phyloP scores from a whole-genome alignment of 192 early-diverging fungal genomes.

The Gorgonomyces haynaldii region DNA sequence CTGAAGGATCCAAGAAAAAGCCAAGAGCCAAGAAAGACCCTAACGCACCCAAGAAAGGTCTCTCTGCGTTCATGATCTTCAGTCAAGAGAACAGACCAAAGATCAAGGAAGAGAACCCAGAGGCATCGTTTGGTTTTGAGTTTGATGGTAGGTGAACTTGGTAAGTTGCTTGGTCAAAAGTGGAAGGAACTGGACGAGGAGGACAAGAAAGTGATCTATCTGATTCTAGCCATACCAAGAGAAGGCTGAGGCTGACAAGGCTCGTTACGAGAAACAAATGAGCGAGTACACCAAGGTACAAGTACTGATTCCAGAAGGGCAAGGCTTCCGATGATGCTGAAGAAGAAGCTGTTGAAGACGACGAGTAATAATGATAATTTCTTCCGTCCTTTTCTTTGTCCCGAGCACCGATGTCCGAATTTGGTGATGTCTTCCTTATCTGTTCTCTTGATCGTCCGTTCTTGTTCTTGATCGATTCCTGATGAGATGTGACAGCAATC shows the following conservation, averaged over 20 bases:
- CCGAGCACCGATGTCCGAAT: too few species aligned
- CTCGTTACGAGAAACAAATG: conserved; percentile 21
- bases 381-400: too few species aligned
- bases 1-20: conserved; percentile 12
- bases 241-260: conserved; percentile 33
- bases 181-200: conserved; percentile 48
- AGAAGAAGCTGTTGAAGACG: too few species aligned
- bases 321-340: too few species aligned
- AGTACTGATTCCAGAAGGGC: too few species aligned
- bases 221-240: conserved; percentile 19
- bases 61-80: conserved; percentile 88
- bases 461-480: too few species aligned
- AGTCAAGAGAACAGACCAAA: conserved; percentile 66
- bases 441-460: too few species aligned
- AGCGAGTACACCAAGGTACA: conserved; percentile 19
- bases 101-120: conserved; percentile 73
- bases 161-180: conserved; percentile 57
- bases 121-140: conserved; percentile 29
- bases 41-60: conserved; percentile 78
- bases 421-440: too few species aligned
- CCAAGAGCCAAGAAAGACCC: conserved; percentile 71
- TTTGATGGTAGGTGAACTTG: conserved; percentile 33
- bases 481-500: too few species aligned
- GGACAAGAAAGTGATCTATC: conserved; percentile 31
- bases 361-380: too few species aligned